Base-by-base conservation (phyloP, 805 yeast genomes). In the Cyberlindnera euphorbiae region DNA sequence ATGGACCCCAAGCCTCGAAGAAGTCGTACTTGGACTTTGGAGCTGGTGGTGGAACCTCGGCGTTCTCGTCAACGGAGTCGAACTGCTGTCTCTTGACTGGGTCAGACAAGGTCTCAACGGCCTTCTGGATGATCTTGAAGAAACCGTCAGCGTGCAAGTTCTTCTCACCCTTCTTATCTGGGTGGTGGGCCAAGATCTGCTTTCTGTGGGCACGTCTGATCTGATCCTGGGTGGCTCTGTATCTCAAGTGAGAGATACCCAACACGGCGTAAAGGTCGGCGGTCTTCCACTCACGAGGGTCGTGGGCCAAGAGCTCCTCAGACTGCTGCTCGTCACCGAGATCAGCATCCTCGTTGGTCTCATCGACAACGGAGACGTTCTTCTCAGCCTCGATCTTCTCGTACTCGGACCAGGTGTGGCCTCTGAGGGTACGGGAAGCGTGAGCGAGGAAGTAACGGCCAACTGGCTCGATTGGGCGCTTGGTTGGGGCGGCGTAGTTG, bases 341-440 rank as follows among this genome's bases (percentile, higher is more conserved):
- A 53, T 78, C 75, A 19, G 59, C 62, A 42, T 66, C 71, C 47
- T 60, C 71, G 35, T 60, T 61, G 44, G 73, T 58, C 50, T 75
- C 82, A 52, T 84, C 95, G 44, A 77, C 76, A 39, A 65, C 64
- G 53, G 74, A 73, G 55, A 84, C 95, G 63, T 39, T 85, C 66
- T 77, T 79, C 59, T 82, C 94, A 43, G 96, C 96, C 73, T 89
- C 94, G 50, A 88, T 69, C 62, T 83, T 81, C 68, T 93, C 98
- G 58, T 77, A 93, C 67, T 93, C 97, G 38, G 97, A 87, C 96
- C 97, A 93, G 33, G 97, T 87, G 69, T 95, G 96, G 62, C 96
- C 96, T 67, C 96, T 80, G 53, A 89, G 72, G 36, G 94, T 77
- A 73, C 98, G 84, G 50, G 95, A 79, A 41, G 97, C 97, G 58